phyloP scores from a whole-genome alignment of 2,329 filamentous ascomycete species.

The Verticillium isaacii region DNA sequence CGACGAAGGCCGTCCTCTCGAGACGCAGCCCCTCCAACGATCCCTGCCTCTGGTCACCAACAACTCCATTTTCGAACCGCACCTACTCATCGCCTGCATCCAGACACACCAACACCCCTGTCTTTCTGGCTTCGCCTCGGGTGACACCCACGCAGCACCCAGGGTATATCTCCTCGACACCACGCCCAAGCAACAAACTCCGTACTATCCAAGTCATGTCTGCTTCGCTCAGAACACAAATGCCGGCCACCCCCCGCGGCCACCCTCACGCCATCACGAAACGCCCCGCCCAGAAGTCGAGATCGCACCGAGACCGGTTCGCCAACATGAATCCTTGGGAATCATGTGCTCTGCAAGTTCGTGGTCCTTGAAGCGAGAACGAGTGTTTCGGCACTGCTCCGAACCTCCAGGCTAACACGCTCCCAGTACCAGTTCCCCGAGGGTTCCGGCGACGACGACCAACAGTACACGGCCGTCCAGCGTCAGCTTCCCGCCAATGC shows the following conservation, averaged over 20 bases:
- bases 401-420: neutral
- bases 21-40: neutral
- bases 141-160: neutral
- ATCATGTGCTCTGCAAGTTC: constrained; percentile 27
- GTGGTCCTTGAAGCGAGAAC: neutral
- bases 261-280: neutral
- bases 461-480: constrained; percentile 8
- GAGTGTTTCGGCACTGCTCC: neutral
- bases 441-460: constrained; percentile 12
- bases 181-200: neutral
- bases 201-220: neutral
- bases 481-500: constrained; percentile 9
- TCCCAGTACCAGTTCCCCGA: constrained; percentile 20
- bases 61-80: neutral
- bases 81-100: neutral
- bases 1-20: neutral
- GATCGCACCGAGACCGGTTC: neutral
- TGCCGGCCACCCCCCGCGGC: constrained; percentile 3
- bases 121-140: neutral
- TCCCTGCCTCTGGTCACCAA: neutral
- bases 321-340: constrained; percentile 29
- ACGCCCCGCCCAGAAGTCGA: constrained; percentile 3
- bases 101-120: neutral
- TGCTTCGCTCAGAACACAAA: neutral
- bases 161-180: constrained; percentile 3